phyloP scores from a whole-genome alignment of 2,329 filamentous ascomycete species.

The Aureobasidium sp. region DNA sequence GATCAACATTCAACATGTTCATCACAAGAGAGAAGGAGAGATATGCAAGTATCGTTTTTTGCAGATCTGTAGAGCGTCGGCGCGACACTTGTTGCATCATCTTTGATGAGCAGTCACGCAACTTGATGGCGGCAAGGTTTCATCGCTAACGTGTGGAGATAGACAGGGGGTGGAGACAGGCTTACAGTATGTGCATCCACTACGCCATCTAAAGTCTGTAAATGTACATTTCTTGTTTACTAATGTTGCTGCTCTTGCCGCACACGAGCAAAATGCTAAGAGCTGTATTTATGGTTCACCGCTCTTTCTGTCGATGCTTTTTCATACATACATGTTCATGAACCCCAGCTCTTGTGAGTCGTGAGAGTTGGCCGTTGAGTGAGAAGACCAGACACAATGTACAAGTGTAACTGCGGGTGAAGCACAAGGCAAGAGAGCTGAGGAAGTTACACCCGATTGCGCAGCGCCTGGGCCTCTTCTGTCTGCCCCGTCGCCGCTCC shows the following conservation, averaged over 20 bases:
- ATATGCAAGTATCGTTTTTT: too few relatives aligned
- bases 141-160: background rate
- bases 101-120: too few relatives aligned
- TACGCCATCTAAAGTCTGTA: too few relatives aligned
- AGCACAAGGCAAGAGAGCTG: background rate
- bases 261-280: too few relatives aligned
- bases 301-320: background rate
- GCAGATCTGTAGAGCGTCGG: too few relatives aligned
- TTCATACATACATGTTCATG: background rate
- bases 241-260: too few relatives aligned
- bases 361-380: background rate
- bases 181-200: too few relatives aligned
- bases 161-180: background rate
- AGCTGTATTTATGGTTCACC: background rate
- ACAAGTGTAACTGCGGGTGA: background rate
- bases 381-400: background rate
- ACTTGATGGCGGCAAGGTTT: too few relatives aligned
- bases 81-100: too few relatives aligned
- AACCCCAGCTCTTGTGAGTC: background rate
- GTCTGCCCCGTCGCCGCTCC: background rate
- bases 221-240: background rate
- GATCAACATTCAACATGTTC: background rate
- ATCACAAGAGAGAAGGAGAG: background rate
- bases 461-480: background rate
- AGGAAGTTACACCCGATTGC: background rate